Evolutionary conservation across 345 rosid species (phyloP).

Genomic region (Rhizophora mangle): DNA sequence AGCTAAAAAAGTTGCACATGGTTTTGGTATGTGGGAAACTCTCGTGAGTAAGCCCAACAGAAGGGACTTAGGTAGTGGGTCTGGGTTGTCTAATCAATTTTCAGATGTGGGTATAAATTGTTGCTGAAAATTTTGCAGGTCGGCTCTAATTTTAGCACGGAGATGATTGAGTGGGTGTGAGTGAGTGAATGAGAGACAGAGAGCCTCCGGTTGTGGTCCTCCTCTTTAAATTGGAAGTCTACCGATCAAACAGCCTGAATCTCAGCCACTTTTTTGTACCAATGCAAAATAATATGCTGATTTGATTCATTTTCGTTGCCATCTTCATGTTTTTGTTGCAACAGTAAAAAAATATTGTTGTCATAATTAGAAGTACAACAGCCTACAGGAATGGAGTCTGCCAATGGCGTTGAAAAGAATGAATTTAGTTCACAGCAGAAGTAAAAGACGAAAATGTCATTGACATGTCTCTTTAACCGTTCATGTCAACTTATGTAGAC

Average conservation of each 20-base stretch:
- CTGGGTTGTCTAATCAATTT: conserved; percentile 47
- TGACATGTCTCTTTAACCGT: too few relatives aligned
- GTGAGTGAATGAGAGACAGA: not conserved
- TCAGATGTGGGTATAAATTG: conserved; percentile 44
- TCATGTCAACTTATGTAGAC: too few relatives aligned
- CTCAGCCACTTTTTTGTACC: not conserved
- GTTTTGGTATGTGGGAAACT: conserved; percentile 20
- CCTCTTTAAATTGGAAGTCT: not conserved
- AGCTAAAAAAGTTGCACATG: conserved; percentile 3
- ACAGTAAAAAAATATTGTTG: too few relatives aligned
- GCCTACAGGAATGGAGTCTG: too few relatives aligned
- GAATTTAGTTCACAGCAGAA: too few relatives aligned
- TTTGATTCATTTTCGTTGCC: not conserved
- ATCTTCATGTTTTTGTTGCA: too few relatives aligned
- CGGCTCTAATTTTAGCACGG: not conserved
- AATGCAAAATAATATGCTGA: too few relatives aligned
- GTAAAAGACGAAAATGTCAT: too few relatives aligned
- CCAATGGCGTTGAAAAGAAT: too few relatives aligned
- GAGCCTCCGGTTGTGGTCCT: conserved; percentile 14
- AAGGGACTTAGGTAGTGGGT: conserved; percentile 28
- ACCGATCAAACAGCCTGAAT: not conserved
- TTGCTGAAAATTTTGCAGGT: conserved; percentile 24
- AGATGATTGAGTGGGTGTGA: not conserved
- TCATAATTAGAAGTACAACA: too few relatives aligned
- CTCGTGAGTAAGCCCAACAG: conserved; percentile 23